Base-by-base conservation (phyloP, 768 basidiomycete genomes). In the Tylopilus intermedius region DNA sequence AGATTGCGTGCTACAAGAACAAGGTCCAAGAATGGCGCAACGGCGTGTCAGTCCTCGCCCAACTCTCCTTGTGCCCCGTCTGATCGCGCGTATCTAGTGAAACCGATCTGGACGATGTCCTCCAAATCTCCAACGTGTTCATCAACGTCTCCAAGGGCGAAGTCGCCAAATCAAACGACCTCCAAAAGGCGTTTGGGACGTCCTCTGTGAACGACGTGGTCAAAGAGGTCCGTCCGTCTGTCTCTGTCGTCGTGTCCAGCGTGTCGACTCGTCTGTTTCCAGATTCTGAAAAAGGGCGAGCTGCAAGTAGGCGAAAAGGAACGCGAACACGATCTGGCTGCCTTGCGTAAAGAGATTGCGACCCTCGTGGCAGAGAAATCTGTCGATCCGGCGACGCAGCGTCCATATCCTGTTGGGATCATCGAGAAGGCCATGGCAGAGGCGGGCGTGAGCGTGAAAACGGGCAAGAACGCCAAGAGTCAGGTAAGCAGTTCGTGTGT, bases 1-100 rank as follows among this genome's bases (percentile, higher is more conserved):
- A 88, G 95, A 89, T 99, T 62, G 95, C 96, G 35, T 96, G 94
- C 71, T 99, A 98, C 76, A 95, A 97, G 77, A 99, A 99, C 72
- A 97, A 97, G 72, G 96, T 99, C 26, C 91, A 94, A 61, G 94
- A 96, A 68, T 99, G 86, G 82, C 76, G 96, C 53, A 91, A 81
- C 53, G 94, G 94, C 56, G 88, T 95, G 85, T 91, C 70, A 66
- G 85, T 75, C 27, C 27, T 18, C 51, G 26, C 24, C 40, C 10
- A 22, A 27, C 30, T 21, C 29, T 18, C 7, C 15, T 5, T 35
- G 29, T 32, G 3, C 9, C 22, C 44, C 24, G 5, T 21, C 53
- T 54, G 33, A 61, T 51, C 37, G 13, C n/a, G 11, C 21, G 21
- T 56, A 62, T 45, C 9, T 50, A 93, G 90, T 26, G 94, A 98